Percentiles rank a stretch among this genome's conserved stretches.
Evolutionary conservation across 2,329 filamentous ascomycete species (phyloP).

Genomic region (Verticillium tricorpus): DNA sequence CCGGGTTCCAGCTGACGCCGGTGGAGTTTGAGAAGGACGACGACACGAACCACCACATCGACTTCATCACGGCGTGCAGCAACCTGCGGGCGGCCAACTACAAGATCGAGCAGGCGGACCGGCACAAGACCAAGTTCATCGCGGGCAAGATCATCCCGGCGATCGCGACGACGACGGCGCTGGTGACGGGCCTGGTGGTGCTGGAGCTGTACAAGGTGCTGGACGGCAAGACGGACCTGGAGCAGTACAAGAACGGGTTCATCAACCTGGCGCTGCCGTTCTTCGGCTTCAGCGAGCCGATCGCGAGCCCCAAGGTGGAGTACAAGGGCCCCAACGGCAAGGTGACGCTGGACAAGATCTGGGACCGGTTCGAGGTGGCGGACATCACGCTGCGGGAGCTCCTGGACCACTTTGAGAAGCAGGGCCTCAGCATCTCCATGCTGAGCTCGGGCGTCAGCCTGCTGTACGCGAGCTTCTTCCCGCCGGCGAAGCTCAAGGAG

Average conservation of each 20-base stretch:
- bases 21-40: conserved; percentile 99
- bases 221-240: conserved; percentile 92
- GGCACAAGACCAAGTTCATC: conserved; percentile 99
- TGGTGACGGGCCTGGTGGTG: conserved; percentile 90
- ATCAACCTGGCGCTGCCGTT: conserved; percentile 94
- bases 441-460: conserved; percentile 95
- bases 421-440: conserved; percentile 83
- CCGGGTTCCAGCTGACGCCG: conserved; percentile 82
- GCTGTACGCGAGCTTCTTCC: conserved; percentile 91
- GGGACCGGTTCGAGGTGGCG: conserved; percentile 91
- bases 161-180: conserved; percentile 92
- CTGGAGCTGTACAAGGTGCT: conserved; percentile 95
- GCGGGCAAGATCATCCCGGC: conserved; percentile 99
- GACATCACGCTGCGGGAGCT: conserved; percentile 84
- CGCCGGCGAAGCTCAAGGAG: conserved; percentile 73
- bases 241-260: conserved; percentile 99
- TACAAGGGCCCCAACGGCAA: conserved; percentile 77
- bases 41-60: conserved; percentile 95
- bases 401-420: conserved; percentile 72
- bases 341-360: conserved; percentile 89
- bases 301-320: conserved; percentile 86
- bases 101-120: conserved; percentile 87
- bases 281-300: conserved; percentile 97
- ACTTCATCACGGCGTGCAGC: conserved; percentile 96
- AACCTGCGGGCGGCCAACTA: conserved; percentile 97